These are phyloP conservation scores for Tetrahymena thermophila DNA, from an alignment of 73 alveolate genomes.

Conservation along the genomic window DNA sequence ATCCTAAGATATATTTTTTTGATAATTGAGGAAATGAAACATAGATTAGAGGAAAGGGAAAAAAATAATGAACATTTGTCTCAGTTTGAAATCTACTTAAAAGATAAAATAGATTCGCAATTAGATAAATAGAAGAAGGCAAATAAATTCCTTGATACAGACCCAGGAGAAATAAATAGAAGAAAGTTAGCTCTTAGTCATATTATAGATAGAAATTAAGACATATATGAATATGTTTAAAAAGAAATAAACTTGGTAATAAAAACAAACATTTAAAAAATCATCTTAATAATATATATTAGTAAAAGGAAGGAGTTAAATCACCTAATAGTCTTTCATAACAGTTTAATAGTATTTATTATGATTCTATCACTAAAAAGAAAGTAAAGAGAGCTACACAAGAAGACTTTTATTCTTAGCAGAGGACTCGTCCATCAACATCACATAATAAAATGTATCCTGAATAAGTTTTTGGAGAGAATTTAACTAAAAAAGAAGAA, in stretches of 20 bases:
- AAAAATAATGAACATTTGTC: neutral
- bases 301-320: neutral
- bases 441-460: neutral
- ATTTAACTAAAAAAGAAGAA: neutral
- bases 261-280: neutral
- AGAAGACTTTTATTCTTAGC: neutral
- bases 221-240: neutral
- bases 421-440: neutral
- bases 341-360: neutral
- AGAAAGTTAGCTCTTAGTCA: neutral
- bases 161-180: neutral
- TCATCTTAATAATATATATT: neutral
- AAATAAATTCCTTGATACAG: neutral
- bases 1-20: neutral
- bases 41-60: neutral
- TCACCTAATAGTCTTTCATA: neutral
- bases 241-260: neutral
- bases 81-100: neutral
- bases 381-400: neutral
- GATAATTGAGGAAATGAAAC: neutral
- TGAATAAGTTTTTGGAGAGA: neutral
- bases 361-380: neutral
- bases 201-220: neutral
- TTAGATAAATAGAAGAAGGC: neutral
- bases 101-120: neutral